Percentiles rank a stretch among this genome's conserved stretches.
phyloP scores from a whole-genome alignment of 352 stramenopile genomes.

The Achlya hypogyna region DNA sequence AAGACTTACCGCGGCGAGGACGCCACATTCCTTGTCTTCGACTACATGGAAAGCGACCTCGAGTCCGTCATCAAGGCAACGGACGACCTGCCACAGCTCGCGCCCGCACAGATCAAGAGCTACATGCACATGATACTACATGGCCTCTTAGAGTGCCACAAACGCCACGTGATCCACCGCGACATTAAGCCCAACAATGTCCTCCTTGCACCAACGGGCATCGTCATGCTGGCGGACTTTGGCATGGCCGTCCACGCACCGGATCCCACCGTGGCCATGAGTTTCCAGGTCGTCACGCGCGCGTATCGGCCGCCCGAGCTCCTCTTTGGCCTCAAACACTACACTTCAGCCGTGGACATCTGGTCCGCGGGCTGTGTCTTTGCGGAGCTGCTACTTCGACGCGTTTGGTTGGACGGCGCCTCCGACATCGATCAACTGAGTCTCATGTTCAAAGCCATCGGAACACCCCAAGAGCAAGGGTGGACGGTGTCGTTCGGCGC shows the following conservation, averaged over 20 bases:
- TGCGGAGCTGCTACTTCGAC: constrained; percentile 55
- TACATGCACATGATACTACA: constrained; percentile 60
- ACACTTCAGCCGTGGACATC: constrained; percentile 55
- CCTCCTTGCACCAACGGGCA: constrained; percentile 35
- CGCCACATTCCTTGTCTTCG: constrained; percentile 36
- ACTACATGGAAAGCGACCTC: constrained; percentile 75
- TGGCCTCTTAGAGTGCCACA: constrained; percentile 52
- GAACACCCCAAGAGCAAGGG: constrained; percentile 49
- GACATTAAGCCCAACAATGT: constrained; percentile 81
- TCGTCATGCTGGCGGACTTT: constrained; percentile 75
- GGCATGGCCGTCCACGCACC: constrained; percentile 49
- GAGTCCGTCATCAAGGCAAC: constrained; percentile 43
- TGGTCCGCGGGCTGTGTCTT: constrained; percentile 79
- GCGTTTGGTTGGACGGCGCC: constrained; percentile 46
- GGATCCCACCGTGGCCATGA: constrained; percentile 20
- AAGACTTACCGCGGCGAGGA: background rate
- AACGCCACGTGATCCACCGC: constrained; percentile 50
- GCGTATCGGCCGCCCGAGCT: constrained; percentile 67
- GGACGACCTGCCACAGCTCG: constrained; percentile 30
- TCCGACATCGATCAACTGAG: constrained; percentile 79
- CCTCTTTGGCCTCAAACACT: constrained; percentile 61
- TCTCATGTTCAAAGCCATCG: constrained; percentile 55
- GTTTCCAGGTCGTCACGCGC: constrained; percentile 59
- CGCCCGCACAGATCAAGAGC: constrained; percentile 46
- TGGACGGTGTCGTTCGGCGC: constrained; percentile 28